Percentiles rank a stretch among this genome's conserved stretches.
phyloP scores from a whole-genome alignment of 495 filamentous ascomycete species.

The Hyphodiscus hymeniophilus region DNA sequence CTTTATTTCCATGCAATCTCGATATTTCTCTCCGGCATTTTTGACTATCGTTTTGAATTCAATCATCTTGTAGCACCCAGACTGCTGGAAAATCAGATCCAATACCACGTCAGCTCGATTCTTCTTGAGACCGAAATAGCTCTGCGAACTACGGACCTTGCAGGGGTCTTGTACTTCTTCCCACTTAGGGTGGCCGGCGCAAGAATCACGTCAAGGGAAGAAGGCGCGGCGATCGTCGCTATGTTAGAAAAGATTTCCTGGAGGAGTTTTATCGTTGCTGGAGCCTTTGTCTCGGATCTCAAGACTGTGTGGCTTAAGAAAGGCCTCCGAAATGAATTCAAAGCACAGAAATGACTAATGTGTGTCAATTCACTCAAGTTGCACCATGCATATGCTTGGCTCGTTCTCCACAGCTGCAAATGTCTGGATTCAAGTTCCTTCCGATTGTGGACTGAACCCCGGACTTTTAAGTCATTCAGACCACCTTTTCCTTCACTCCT shows the following conservation, averaged over 20 bases:
- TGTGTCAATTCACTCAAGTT: too few species aligned
- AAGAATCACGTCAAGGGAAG: slow-evolving; percentile 1
- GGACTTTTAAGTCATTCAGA: too few species aligned
- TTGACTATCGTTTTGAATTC: slow-evolving; percentile 10
- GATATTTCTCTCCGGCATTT: slow-evolving; percentile 19
- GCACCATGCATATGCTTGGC: too few species aligned
- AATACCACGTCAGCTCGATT: slow-evolving; percentile 7
- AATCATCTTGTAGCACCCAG: neutral
- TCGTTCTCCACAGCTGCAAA: too few species aligned
- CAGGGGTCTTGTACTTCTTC: slow-evolving; percentile 16
- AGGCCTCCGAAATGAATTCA: neutral
- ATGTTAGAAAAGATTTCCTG: slow-evolving; percentile 14
- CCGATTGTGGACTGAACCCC: too few species aligned
- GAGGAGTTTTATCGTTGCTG: slow-evolving; percentile 15
- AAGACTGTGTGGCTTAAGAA: slow-evolving; percentile 3
- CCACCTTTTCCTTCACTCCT: too few species aligned
- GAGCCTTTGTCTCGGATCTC: slow-evolving; percentile 12
- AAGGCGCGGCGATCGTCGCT: slow-evolving; percentile 19
- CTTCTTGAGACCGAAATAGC: neutral
- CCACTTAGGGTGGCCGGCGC: slow-evolving; percentile 18
- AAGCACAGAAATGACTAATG: too few species aligned
- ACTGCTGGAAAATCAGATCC: neutral
- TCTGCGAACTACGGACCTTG: slow-evolving; percentile 4
- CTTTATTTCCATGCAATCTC: slow-evolving; percentile 12
- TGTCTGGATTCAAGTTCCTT: too few species aligned